Evolutionary conservation across 805 yeast genomes (phyloP).

Genomic region (Wickerhamomyces hampshirensis): DNA sequence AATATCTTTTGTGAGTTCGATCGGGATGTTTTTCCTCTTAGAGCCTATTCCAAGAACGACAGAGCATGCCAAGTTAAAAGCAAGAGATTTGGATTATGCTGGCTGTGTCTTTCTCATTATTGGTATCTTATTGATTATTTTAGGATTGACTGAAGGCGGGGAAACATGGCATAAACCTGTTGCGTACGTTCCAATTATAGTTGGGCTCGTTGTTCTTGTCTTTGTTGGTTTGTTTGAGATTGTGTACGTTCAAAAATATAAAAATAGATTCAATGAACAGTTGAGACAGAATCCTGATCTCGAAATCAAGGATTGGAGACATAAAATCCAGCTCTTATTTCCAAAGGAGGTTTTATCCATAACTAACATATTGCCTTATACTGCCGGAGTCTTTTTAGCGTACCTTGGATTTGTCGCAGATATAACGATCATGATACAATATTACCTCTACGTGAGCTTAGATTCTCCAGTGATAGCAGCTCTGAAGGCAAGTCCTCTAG

Average conservation of each 20-base stretch:
- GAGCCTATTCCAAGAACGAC: constrained; percentile 26
- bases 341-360: constrained; percentile 27
- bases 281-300: constrained; percentile 4
- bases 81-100: constrained; percentile 30
- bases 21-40: constrained; percentile 24
- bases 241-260: constrained; percentile 14
- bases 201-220: constrained; percentile 31
- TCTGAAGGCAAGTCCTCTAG: constrained; percentile 30
- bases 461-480: constrained; percentile 31
- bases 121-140: constrained; percentile 34
- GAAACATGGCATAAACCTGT: constrained; percentile 35
- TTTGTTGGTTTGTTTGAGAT: constrained; percentile 28
- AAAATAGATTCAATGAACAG: constrained; percentile 3
- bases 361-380: constrained; percentile 23
- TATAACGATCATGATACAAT: constrained; percentile 21
- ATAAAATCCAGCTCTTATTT: constrained; percentile 20
- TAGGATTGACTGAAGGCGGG: constrained; percentile 43
- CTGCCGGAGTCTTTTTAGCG: constrained; percentile 15
- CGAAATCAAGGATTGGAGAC: constrained; percentile 7
- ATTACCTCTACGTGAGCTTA: constrained; percentile 23
- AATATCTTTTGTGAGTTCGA: constrained; percentile 15
- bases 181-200: constrained; percentile 35
- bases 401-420: constrained; percentile 20
- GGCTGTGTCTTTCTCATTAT: constrained; percentile 30
- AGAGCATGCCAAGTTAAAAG: constrained; percentile 12